Evolutionary conservation across 129 eudicot species (phyloP).

Genomic region (Gnaphalium uliginosum): DNA sequence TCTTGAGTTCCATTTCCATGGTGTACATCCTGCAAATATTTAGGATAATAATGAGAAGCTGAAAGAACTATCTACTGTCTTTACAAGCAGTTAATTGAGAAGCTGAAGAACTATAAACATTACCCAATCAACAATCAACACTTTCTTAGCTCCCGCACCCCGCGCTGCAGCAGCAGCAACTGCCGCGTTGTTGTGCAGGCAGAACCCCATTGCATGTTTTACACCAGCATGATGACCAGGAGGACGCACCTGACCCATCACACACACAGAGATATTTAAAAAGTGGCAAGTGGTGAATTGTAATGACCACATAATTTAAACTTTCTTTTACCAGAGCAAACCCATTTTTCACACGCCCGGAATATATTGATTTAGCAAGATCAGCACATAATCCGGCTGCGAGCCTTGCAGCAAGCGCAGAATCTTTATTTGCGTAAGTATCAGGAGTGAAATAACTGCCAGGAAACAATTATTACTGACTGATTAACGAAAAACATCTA

Average conservation of each 20-base stretch:
- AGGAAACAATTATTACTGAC: slow-evolving; percentile 21
- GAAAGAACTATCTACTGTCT: neutral
- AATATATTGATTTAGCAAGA: slow-evolving; percentile 67
- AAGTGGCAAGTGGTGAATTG: neutral
- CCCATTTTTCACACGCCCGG: slow-evolving; percentile 80
- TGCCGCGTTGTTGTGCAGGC: slow-evolving; percentile 98
- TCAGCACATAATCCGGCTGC: slow-evolving; percentile 98
- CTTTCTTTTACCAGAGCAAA: slow-evolving; percentile 81
- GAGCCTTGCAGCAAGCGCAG: slow-evolving; percentile 90
- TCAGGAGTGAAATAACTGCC: slow-evolving; percentile 93
- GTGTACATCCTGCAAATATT: slow-evolving; percentile 78
- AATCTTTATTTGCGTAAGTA: slow-evolving; percentile 92
- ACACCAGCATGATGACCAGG: slow-evolving; percentile 99
- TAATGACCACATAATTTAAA: neutral
- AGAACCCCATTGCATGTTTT: slow-evolving; percentile 90
- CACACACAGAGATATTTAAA: slow-evolving; percentile 5
- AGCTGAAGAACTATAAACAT: neutral
- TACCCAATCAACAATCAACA: slow-evolving; percentile 97
- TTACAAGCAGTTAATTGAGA: neutral
- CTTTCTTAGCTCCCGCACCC: slow-evolving; percentile 90
- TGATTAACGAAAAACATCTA: neutral
- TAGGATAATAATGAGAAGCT: neutral
- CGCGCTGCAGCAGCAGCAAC: slow-evolving; percentile 91
- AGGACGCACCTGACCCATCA: slow-evolving; percentile 80
- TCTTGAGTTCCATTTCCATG: slow-evolving; percentile 99